phyloP scores from a whole-genome alignment of 257 asterid species.

The Ehretia macrophylla region DNA sequence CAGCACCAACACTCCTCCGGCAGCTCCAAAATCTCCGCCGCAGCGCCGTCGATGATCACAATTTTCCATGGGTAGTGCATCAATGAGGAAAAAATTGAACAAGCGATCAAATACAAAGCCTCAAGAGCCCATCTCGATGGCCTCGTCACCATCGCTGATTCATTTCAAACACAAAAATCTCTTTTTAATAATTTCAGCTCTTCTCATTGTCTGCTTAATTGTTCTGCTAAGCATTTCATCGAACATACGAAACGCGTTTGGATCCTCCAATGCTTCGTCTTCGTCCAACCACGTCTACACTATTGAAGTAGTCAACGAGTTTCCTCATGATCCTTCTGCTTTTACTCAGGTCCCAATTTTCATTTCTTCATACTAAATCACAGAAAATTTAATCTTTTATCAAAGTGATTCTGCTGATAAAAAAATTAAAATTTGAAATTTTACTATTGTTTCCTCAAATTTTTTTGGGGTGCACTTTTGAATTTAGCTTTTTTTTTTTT shows the following conservation, averaged over 20 bases:
- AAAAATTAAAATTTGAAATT: no score
- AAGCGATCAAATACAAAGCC: slow-evolving; percentile 28
- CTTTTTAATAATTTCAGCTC: slow-evolving; percentile 29
- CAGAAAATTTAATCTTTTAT: not conserved
- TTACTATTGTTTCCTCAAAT: no score
- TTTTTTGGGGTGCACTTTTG: no score
- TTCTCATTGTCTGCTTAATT: slow-evolving; percentile 23
- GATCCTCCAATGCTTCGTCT: slow-evolving; percentile 15
- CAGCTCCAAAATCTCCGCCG: not conserved
- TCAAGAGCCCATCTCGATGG: slow-evolving; percentile 20
- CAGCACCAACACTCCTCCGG: not conserved
- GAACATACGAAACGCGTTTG: slow-evolving; percentile 21
- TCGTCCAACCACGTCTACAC: slow-evolving; percentile 37
- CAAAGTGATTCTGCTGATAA: not conserved
- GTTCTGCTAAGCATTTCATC: slow-evolving; percentile 32
- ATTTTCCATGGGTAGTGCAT: slow-evolving; percentile 29
- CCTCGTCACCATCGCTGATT: slow-evolving; percentile 28
- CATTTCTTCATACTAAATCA: not conserved
- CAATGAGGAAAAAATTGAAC: slow-evolving; percentile 35
- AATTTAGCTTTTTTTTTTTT: no score
- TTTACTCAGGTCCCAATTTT: slow-evolving; percentile 66
- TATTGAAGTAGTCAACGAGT: slow-evolving; percentile 62
- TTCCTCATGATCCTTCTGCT: slow-evolving; percentile 79
- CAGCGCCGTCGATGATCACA: not conserved
- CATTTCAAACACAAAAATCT: slow-evolving; percentile 23